Conservation (phyloP, 2,329 filamentous ascomycete genomes). For the Laburnicola sp. region DNA sequence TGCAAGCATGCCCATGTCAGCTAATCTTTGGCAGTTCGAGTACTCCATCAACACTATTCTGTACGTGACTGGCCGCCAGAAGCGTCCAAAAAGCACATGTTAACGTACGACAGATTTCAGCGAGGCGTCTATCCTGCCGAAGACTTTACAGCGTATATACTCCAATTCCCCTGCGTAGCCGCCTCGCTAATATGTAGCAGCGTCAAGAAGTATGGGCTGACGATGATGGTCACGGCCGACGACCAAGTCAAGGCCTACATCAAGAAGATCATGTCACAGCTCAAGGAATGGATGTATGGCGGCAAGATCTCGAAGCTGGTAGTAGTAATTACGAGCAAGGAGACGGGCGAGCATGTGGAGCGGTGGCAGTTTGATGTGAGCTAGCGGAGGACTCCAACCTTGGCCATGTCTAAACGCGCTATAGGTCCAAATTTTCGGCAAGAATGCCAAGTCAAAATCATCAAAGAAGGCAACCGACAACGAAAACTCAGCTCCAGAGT, state of each 20-base stretch:
- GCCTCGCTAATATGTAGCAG: conserved; percentile 44
- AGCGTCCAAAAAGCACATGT: not conserved
- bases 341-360: conserved; percentile 94
- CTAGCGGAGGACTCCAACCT: conserved; percentile 33
- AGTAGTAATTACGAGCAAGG: conserved; percentile 94
- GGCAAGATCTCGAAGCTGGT: conserved; percentile 97
- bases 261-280: conserved; percentile 98
- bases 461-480: conserved; percentile 61
- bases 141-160: conserved; percentile 83
- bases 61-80: conserved; percentile 52
- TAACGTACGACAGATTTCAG: conserved; percentile 69
- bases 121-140: conserved; percentile 81
- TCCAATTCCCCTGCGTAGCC: not conserved
- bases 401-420: conserved; percentile 33
- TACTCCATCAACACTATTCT: conserved; percentile 98
- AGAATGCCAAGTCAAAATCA: conserved; percentile 53
- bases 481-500: conserved; percentile 68
- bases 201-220: conserved; percentile 99
- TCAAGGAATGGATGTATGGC: conserved; percentile 96
- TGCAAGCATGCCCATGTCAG: not conserved
- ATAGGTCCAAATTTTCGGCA: conserved; percentile 61
- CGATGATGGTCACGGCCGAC: conserved; percentile 95
- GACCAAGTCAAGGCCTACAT: conserved; percentile 99
- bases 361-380: conserved; percentile 95
- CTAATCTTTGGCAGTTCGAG: conserved; percentile 68